A percentile compares a stretch with the other conserved stretches of the same genome.
These are phyloP conservation scores for Diaporthe sp. DNA, from an alignment of 2,329 filamentous ascomycete genomes.

Conservation along the genomic window DNA sequence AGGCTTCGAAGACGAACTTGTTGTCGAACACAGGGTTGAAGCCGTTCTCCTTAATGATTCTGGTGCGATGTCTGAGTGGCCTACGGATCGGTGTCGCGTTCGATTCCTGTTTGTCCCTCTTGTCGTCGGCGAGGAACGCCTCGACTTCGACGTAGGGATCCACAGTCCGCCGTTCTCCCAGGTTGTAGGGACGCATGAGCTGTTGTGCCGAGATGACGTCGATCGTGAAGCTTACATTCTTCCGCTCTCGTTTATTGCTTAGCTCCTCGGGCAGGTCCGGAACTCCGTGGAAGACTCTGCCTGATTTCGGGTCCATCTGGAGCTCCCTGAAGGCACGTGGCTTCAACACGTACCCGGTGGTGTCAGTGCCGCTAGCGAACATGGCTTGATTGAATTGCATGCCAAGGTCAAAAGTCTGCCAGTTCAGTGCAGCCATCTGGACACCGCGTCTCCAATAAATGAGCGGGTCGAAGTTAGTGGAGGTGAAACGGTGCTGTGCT, in stretches of 20 bases:
- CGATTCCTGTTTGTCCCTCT: slow-evolving; percentile 84
- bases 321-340: slow-evolving; percentile 84
- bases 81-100: slow-evolving; percentile 55
- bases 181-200: slow-evolving; percentile 81
- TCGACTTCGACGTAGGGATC: slow-evolving; percentile 97
- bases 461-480: slow-evolving; percentile 94
- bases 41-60: slow-evolving; percentile 86
- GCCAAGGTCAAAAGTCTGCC: slow-evolving; percentile 96
- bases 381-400: slow-evolving; percentile 98
- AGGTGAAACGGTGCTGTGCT: slow-evolving; percentile 81
- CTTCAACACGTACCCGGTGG: slow-evolving; percentile 93
- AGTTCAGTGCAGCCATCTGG: slow-evolving; percentile 97
- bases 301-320: slow-evolving; percentile 52
- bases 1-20: slow-evolving; percentile 81
- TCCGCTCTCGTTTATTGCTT: slow-evolving; percentile 77
- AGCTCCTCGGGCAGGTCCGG: slow-evolving; percentile 65
- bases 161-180: slow-evolving; percentile 68
- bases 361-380: slow-evolving; percentile 90
- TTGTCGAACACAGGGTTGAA: slow-evolving; percentile 93
- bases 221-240: slow-evolving; percentile 85
- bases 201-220: slow-evolving; percentile 95
- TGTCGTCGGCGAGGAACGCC: slow-evolving; percentile 93
- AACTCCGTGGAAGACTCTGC: slow-evolving; percentile 43
- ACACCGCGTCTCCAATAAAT: slow-evolving; percentile 95
- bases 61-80: slow-evolving; percentile 82